A percentile compares a stretch with the other conserved stretches of the same genome.
phyloP scores from a whole-genome alignment of 345 rosid genomes.

The Eucalyptus caleyi region DNA sequence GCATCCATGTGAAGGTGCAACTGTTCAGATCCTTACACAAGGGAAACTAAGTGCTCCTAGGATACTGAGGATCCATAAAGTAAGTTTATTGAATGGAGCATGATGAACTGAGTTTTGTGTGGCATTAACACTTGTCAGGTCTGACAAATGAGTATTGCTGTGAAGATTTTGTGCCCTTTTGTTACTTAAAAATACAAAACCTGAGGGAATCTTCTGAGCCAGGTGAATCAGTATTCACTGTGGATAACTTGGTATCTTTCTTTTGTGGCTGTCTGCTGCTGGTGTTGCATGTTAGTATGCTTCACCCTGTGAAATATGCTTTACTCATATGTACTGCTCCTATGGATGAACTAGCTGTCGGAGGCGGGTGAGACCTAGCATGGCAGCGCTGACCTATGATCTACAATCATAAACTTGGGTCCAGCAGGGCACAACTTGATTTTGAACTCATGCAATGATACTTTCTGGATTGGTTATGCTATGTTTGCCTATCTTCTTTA shows the following conservation, averaged over 20 bases:
- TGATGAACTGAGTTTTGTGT: background rate
- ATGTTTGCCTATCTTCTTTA: background rate
- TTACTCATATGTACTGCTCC: background rate
- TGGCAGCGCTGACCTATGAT: background rate
- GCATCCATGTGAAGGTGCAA: conserved; percentile 86
- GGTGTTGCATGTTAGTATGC: background rate
- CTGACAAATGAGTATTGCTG: background rate
- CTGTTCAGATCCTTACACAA: conserved; percentile 75
- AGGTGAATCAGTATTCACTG: background rate
- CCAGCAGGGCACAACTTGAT: background rate
- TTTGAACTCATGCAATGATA: background rate
- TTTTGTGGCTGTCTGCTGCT: background rate
- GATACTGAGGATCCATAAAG: conserved; percentile 96
- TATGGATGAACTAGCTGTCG: background rate
- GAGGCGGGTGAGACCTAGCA: background rate
- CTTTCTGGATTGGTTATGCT: background rate
- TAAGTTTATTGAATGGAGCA: conserved; percentile 9
- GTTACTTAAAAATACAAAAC: background rate
- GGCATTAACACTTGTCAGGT: background rate
- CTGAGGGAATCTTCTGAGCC: background rate
- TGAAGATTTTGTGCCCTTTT: background rate
- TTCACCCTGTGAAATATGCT: background rate
- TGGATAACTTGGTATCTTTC: background rate
- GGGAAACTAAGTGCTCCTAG: conserved; percentile 99
- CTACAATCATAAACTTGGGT: background rate